Evolutionary conservation across 306 rosid species (phyloP).

Genomic region (Amphicarpaea edgeworthii): DNA sequence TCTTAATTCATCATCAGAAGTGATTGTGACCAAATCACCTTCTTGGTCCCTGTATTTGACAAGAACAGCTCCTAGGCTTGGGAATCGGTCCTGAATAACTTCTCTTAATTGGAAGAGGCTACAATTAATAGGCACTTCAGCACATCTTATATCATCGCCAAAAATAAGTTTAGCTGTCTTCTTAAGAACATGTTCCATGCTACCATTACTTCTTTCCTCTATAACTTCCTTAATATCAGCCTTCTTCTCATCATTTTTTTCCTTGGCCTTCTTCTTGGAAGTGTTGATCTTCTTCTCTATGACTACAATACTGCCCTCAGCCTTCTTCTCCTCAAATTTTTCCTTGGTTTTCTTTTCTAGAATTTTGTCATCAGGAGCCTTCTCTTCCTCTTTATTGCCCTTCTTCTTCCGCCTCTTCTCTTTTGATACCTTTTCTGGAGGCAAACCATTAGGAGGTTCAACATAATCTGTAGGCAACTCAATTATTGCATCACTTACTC

Average conservation of each 20-base stretch:
- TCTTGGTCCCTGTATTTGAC: conserved; percentile 88
- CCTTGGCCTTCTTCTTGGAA: conserved; percentile 57
- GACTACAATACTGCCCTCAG: background rate
- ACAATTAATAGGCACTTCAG: conserved; percentile 75
- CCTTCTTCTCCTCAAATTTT: conserved; percentile 45
- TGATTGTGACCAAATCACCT: conserved; percentile 92
- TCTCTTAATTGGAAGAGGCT: conserved; percentile 78
- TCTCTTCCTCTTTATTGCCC: conserved; percentile 56
- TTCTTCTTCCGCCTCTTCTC: conserved; percentile 71
- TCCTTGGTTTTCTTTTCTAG: conserved; percentile 38
- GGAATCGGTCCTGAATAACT: conserved; percentile 69
- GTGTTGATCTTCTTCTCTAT: conserved; percentile 38
- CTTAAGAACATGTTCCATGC: conserved; percentile 58
- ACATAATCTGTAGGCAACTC: conserved; percentile 83
- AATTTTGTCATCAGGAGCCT: conserved; percentile 38
- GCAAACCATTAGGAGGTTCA: conserved; percentile 54
- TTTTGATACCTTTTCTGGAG: conserved; percentile 53
- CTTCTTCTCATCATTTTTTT: conserved; percentile 57
- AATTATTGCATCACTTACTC: conserved; percentile 60
- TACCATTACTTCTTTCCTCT: conserved; percentile 59
- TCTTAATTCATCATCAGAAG: conserved; percentile 77
- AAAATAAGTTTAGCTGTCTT: conserved; percentile 78
- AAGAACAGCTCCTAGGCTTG: conserved; percentile 70
- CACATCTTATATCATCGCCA: conserved; percentile 90
- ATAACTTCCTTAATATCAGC: conserved; percentile 74